Evolutionary conservation across 306 rosid genomes (phyloP), one percentile per base, ranked within the genome.

Genomic region (Inga oerstediana): DNA sequence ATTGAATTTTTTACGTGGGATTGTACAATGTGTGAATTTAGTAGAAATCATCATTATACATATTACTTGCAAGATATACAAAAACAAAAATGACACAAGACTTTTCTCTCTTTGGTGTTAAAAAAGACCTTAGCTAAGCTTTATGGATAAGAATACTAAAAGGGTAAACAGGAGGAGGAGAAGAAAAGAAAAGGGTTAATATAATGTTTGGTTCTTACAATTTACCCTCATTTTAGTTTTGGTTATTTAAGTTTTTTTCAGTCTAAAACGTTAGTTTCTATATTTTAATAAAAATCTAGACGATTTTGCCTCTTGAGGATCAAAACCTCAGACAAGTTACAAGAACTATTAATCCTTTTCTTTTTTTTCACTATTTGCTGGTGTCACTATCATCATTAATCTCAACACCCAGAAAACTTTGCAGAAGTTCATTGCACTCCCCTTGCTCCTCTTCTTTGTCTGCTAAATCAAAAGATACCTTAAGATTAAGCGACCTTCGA

Each of bases 381-480:
- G 39, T 65, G 32, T 67, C 46, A 35, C 7, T 65, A 32, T 77
- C 64, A 44, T 77, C 49, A 59, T 74, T 48, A 70, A 77, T 77
- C 32, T 56, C 41, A 56, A 27, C 34, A 70, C 66, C 30, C 72
- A n/a, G 56, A 30, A 83, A 77, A 77, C 8, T 83, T 67, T 78
- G 56, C 43, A 15, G 41, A 76, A 22, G 41, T n/a, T 56, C 45
- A 39, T 56, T 72, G 39, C 30, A 64, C 45, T 61, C 49, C 24
- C 45, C 79, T 46, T 67, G 24, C 75, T 13, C 49, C 77, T 71
- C 80, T 11, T 74, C 35, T 24, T 51, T n/a, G 12, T 43, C 27
- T 17, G 87, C 72, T 70, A 90, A 15, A 46, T n/a, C 13, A 58
- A 91, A 89, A 41, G 79, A 70, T 20, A 91, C 94, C 81, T 51